Base-by-base conservation (phyloP, 352 stramenopile species). In the Globisporangium radiosum region DNA sequence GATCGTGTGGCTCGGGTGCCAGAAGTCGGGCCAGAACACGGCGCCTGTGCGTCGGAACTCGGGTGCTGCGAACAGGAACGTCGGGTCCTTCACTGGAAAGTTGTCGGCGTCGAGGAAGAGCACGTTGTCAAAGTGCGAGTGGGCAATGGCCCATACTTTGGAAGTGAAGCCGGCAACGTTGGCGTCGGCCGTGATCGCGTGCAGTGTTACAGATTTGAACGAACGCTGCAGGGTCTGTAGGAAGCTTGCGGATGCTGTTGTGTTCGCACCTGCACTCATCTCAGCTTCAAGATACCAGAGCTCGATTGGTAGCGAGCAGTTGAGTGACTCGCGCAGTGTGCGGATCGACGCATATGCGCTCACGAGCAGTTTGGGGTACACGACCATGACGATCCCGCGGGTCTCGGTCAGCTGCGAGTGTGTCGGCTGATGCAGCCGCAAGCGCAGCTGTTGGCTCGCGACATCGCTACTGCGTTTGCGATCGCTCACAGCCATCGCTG, bases 21-120 rank as follows among this genome's bases (percentile, higher is more conserved):
- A 88, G 59, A 80, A 85, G 48, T 88, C 75, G 1, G 75, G 78
- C 78, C 78, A 88, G 38, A 88, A 86, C 11, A 88, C 15, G 14
- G 78, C 72, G 9, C 75, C 78, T 0, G 52, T 65, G 38, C 70
- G 39, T 37, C 59, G 38, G 43, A 78, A 85, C 50, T 76, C 70
- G 0, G 36, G 56, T 6, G 58, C 60, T 5, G 73, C 52, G 68
- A 85, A 87, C 44, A 87, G 52, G 45, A 75, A 81, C 19, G 61
- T 81, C 25, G 77, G 77, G 56, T 87, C 70, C 15, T 57, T 67
- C 14, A 77, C 72, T 0, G 72, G 64, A 39, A 85, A 56, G 54
- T 82, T 87, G 56, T 87, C 77, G 25, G 73, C 68, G 54, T 87
- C 77, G 14, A 87, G 57, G 48, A 84, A 79, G 15, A 87, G 40